These are phyloP conservation scores for Hyaloraphidium curvatum DNA, from an alignment of 192 early-diverging fungal species.

Conservation along the genomic window DNA sequence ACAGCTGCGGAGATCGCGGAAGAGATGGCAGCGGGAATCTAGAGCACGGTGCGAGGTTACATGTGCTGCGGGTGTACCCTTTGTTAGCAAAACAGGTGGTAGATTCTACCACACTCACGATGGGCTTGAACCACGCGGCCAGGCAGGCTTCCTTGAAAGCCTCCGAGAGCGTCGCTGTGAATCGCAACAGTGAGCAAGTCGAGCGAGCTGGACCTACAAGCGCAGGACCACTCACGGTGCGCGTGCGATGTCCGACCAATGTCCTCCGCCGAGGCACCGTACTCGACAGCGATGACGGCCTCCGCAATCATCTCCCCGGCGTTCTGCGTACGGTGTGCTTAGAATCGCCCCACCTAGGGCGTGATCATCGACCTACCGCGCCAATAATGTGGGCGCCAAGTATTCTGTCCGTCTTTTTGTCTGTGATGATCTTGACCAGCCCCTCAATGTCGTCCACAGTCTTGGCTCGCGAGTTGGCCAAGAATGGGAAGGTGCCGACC, in stretches of 20 bases:
- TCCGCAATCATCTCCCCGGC: constrained; percentile 99
- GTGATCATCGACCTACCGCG: constrained; percentile 27
- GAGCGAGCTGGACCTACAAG: not conserved
- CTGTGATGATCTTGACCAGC: constrained; percentile 88
- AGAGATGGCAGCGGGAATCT: too few species aligned
- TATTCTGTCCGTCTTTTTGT: constrained; percentile 86
- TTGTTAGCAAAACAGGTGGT: too few species aligned
- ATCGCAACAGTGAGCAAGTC: not conserved
- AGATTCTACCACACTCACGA: too few species aligned
- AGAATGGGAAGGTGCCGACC: constrained; percentile 84
- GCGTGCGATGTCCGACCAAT: constrained; percentile 95
- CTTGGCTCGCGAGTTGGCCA: constrained; percentile 93
- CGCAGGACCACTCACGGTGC: constrained; percentile 34
- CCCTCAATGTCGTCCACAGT: constrained; percentile 76
- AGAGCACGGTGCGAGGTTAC: too few species aligned
- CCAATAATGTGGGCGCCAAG: constrained; percentile 97
- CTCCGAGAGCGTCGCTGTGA: constrained; percentile 60
- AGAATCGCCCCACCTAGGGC: not conserved
- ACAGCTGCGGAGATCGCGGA: too few species aligned
- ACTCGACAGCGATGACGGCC: constrained; percentile 91
- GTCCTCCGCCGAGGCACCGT: constrained; percentile 94
- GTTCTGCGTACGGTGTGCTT: constrained; percentile 18
- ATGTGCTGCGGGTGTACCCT: too few species aligned
- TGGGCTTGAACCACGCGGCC: not conserved
- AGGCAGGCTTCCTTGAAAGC: constrained; percentile 72